These are phyloP conservation scores for Aphanomyces euteiches DNA, from an alignment of 352 stramenopile genomes.

Conservation along the genomic window DNA sequence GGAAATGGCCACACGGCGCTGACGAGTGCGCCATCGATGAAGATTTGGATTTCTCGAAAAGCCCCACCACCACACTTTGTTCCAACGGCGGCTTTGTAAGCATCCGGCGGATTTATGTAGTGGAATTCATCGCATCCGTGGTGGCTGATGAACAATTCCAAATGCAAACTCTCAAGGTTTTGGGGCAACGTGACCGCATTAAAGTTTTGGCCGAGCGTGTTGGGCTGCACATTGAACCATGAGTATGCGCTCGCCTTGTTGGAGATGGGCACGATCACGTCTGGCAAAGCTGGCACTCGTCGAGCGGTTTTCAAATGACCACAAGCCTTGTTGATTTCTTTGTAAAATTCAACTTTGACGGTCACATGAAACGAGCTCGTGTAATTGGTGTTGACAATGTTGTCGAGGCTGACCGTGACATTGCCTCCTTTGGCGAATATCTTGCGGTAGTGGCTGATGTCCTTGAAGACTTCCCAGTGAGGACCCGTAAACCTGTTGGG, in stretches of 20 bases:
- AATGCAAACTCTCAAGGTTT: constrained; percentile 62
- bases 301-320: neutral
- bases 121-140: constrained; percentile 77
- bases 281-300: constrained; percentile 33
- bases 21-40: constrained; percentile 57
- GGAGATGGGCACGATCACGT: constrained; percentile 45
- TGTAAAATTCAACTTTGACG: constrained; percentile 57
- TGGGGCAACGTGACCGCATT: constrained; percentile 46
- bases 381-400: constrained; percentile 56
- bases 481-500: constrained; percentile 32
- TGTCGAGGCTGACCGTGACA: constrained; percentile 60
- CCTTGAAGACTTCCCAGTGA: constrained; percentile 60
- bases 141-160: constrained; percentile 67
- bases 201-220: constrained; percentile 36
- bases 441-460: constrained; percentile 57
- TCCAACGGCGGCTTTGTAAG: constrained; percentile 34
- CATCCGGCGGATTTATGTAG: constrained; percentile 57
- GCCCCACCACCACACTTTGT: constrained; percentile 43
- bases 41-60: constrained; percentile 68
- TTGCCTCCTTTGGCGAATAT: constrained; percentile 47
- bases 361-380: constrained; percentile 62
- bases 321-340: constrained; percentile 31
- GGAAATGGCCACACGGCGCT: constrained; percentile 69
- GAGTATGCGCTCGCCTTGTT: constrained; percentile 48
- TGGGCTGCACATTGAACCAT: constrained; percentile 61